A percentile compares a stretch with the other conserved stretches of the same genome.
These are phyloP conservation scores for Vigna mungo DNA, from an alignment of 306 rosid species.

Conservation along the genomic window DNA sequence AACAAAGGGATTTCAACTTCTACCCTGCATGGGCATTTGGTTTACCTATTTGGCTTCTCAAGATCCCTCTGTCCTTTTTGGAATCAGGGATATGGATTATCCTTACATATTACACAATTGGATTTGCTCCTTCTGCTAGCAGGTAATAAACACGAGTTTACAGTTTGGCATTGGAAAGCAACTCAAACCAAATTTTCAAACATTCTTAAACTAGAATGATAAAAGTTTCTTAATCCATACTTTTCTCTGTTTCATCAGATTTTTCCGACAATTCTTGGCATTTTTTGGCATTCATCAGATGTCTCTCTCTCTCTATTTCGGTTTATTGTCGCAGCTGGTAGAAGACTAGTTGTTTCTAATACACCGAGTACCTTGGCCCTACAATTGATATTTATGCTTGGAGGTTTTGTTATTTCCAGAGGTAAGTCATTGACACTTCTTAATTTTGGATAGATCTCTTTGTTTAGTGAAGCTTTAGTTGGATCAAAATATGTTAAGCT, in stretches of 20 bases:
- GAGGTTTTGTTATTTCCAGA: constrained; percentile 65
- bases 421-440: constrained; percentile 38
- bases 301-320: constrained; percentile 67
- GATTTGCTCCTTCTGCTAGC: constrained; percentile 71
- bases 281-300: constrained; percentile 65
- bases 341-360: constrained; percentile 57
- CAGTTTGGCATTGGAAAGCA: neutral
- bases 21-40: constrained; percentile 82
- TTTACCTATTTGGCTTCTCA: constrained; percentile 73
- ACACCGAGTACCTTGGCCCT: constrained; percentile 55
- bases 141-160: neutral
- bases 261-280: constrained; percentile 60
- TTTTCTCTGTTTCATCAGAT: constrained; percentile 46
- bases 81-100: constrained; percentile 75
- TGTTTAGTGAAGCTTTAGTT: neutral
- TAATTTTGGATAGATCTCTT: neutral
- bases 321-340: constrained; percentile 62
- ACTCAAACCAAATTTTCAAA: neutral
- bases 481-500: neutral
- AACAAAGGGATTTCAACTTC: constrained; percentile 77
- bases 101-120: constrained; percentile 76
- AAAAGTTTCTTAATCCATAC: neutral
- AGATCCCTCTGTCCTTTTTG: constrained; percentile 66
- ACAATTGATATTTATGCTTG: constrained; percentile 58
- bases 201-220: neutral